phyloP scores from a whole-genome alignment of 2,329 filamentous ascomycete species.

The Juglanconis juglandina region DNA sequence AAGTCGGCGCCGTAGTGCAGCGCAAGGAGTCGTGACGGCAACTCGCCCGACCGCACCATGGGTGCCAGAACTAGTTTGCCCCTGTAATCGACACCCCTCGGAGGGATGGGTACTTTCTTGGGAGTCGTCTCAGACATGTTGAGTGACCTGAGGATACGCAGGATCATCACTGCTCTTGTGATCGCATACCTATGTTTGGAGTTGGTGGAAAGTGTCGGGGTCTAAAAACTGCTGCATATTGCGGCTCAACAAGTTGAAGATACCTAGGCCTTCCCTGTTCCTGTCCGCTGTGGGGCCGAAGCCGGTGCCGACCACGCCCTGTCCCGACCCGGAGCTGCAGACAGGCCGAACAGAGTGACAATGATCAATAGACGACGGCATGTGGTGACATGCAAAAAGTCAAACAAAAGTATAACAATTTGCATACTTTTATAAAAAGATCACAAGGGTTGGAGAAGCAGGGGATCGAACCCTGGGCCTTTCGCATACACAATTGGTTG shows the following conservation, averaged over 20 bases:
- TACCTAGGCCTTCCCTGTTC: too few relatives aligned
- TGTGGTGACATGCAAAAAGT: too few relatives aligned
- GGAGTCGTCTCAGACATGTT: slow-evolving; percentile 52
- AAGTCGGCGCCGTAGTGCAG: slow-evolving; percentile 94
- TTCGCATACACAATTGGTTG: slow-evolving; percentile 1
- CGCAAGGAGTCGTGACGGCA: slow-evolving; percentile 82
- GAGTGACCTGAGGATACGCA: slow-evolving; percentile 12
- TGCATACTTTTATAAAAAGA: not conserved
- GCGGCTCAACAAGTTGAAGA: not conserved
- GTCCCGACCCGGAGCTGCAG: too few relatives aligned
- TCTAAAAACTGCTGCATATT: not conserved
- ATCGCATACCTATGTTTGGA: not conserved
- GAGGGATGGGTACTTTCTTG: slow-evolving; percentile 78
- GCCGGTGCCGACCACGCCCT: too few relatives aligned
- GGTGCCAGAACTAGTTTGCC: slow-evolving; percentile 92
- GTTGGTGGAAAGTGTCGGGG: not conserved
- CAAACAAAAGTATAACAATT: too few relatives aligned
- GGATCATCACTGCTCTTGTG: slow-evolving; percentile 9
- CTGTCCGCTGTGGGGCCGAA: too few relatives aligned
- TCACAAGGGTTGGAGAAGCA: not conserved
- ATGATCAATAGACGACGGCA: too few relatives aligned
- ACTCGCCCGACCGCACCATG: slow-evolving; percentile 96
- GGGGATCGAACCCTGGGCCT: slow-evolving; percentile 13
- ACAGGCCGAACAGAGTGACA: too few relatives aligned
- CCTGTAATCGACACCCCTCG: slow-evolving; percentile 86